Evolutionary conservation across 257 asterid species (phyloP).

Genomic region (Henckelia pumila): DNA sequence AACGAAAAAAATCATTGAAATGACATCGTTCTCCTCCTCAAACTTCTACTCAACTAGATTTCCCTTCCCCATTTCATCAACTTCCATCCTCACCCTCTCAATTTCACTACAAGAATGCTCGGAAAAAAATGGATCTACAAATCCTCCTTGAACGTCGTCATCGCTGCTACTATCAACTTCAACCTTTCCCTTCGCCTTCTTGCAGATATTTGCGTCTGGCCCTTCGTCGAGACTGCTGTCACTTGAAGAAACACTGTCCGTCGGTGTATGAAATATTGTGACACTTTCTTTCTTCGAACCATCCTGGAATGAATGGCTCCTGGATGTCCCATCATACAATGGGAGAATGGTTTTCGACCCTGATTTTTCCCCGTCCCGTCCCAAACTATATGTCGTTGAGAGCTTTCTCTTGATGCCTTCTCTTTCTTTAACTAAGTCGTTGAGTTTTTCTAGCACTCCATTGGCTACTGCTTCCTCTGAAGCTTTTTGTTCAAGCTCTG

Average conservation of each 20-base stretch:
- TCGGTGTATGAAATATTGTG: constrained; percentile 53
- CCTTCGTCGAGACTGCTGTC: constrained; percentile 30
- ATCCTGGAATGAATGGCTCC: constrained; percentile 66
- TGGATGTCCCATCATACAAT: constrained; percentile 36
- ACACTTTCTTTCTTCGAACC: constrained; percentile 58
- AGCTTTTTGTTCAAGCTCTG: constrained; percentile 57
- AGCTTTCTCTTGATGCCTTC: constrained; percentile 70
- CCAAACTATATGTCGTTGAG: constrained; percentile 76
- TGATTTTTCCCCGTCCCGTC: constrained; percentile 50
- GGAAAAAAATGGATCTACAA: constrained; percentile 21
- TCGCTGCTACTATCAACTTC: constrained; percentile 40
- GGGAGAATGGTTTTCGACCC: constrained; percentile 54
- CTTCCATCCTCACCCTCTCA: constrained; percentile 31
- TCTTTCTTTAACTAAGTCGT: constrained; percentile 61
- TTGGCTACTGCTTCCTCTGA: constrained; percentile 49
- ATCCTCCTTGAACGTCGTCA: constrained; percentile 36
- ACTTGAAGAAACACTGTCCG: constrained; percentile 31
- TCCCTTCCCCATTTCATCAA: constrained; percentile 17
- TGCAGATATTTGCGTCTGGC: constrained; percentile 18
- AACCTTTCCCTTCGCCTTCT: constrained; percentile 26
- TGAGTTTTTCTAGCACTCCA: constrained; percentile 50
- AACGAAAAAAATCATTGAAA: constrained; percentile 2
- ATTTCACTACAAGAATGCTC: constrained; percentile 37
- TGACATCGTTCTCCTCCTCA: constrained; percentile 65
- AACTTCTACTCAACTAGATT: constrained; percentile 29